A percentile compares a stretch with the other conserved stretches of the same genome.
phyloP scores from a whole-genome alignment of 306 rosid species.

The Dalbergia oliveri region DNA sequence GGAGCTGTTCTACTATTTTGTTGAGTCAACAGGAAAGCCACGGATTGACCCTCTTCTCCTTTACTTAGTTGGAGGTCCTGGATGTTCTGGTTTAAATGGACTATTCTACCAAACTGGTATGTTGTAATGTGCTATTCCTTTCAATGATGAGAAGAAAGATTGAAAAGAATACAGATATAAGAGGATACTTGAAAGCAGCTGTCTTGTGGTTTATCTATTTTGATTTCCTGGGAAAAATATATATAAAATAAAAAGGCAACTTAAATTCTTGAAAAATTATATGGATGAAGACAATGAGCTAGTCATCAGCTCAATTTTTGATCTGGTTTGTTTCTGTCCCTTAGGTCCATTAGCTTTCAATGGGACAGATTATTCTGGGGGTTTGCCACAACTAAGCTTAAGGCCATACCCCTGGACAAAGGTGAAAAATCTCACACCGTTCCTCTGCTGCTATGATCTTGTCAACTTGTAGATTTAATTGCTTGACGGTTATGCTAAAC shows the following conservation, averaged over 20 bases:
- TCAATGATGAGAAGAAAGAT: not conserved
- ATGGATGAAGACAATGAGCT: no score
- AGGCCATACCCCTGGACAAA: constrained; percentile 9
- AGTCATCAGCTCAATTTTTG: no score
- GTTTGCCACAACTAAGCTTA: not conserved
- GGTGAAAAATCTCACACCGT: constrained; percentile 3
- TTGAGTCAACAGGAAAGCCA: constrained; percentile 31
- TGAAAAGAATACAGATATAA: no score
- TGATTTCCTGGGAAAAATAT: no score
- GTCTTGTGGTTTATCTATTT: no score
- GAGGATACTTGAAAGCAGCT: no score
- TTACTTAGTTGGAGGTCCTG: constrained; percentile 27
- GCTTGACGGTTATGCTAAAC: not conserved
- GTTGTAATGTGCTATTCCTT: not conserved
- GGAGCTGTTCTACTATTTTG: constrained; percentile 20
- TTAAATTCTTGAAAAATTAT: no score
- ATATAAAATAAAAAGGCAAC: no score
- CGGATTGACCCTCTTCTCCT: constrained; percentile 29
- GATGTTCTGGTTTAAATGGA: constrained; percentile 33
- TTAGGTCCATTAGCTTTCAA: constrained; percentile 36
- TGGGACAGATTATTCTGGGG: constrained; percentile 9
- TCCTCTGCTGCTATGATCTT: not conserved
- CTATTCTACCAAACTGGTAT: constrained; percentile 7
- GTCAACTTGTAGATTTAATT: no score
- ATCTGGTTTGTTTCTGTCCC: not conserved